These are phyloP conservation scores for Mycena sp. DNA, from an alignment of 1,284 basidiomycete species.

Conservation along the genomic window DNA sequence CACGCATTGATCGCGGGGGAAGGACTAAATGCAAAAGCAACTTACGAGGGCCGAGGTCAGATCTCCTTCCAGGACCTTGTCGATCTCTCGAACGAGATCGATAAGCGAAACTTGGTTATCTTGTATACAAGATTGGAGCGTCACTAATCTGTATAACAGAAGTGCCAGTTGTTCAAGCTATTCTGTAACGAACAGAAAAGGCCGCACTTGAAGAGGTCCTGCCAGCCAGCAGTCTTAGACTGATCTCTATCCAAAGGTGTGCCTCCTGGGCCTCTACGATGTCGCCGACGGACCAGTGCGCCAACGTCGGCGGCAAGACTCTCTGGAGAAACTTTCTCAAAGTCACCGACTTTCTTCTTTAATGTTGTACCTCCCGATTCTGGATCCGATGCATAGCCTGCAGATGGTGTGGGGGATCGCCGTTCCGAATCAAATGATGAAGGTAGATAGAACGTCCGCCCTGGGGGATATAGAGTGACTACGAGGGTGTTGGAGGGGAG, in stretches of 20 bases:
- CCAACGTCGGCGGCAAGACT: constrained; percentile 25
- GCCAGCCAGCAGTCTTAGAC: constrained; percentile 64
- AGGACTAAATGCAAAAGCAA: constrained; percentile 18
- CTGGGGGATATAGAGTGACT: constrained; percentile 68
- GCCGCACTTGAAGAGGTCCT: constrained; percentile 70
- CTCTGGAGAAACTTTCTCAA: constrained; percentile 13
- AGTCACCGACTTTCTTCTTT: constrained; percentile 41
- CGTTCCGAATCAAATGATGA: constrained; percentile 33
- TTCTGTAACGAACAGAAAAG: constrained; percentile 35
- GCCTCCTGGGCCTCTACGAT: constrained; percentile 35
- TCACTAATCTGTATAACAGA: constrained; percentile 63
- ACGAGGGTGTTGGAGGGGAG: constrained; percentile 79
- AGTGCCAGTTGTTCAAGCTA: constrained; percentile 10
- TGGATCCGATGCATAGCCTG: constrained; percentile 77
- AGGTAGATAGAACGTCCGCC: constrained; percentile 66
- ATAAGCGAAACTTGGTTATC: constrained; percentile 72
- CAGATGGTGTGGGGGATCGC: constrained; percentile 57
- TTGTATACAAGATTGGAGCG: constrained; percentile 71
- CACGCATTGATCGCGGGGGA: not conserved
- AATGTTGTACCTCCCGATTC: constrained; percentile 58
- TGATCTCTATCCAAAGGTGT: constrained; percentile 29
- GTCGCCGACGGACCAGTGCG: constrained; percentile 41
- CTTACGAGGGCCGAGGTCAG: constrained; percentile 56
- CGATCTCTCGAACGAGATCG: constrained; percentile 63
- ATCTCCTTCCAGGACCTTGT: constrained; percentile 59